These are phyloP conservation scores for Posidonia australis DNA, from an alignment of 106 monocot genomes.

Conservation along the genomic window DNA sequence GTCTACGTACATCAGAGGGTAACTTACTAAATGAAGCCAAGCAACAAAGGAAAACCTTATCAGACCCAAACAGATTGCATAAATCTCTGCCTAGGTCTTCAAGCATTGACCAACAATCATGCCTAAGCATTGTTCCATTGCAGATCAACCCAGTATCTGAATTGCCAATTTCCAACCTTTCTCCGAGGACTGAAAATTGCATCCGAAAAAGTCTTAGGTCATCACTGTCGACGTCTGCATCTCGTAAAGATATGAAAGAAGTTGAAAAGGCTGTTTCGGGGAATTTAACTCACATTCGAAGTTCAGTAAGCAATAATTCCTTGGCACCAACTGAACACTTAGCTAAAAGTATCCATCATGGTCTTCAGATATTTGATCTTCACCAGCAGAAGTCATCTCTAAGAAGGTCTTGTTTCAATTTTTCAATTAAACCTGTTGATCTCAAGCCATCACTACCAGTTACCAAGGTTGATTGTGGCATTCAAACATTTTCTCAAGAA, in stretches of 20 bases:
- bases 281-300: slow-evolving; percentile 13
- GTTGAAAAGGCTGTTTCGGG: slow-evolving; percentile 12
- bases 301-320: slow-evolving; percentile 19
- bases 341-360: slow-evolving; percentile 62
- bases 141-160: slow-evolving; percentile 14
- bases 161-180: slow-evolving; percentile 26
- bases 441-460: slow-evolving; percentile 26
- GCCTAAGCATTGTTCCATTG: slow-evolving; percentile 38
- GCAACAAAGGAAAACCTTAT: neutral
- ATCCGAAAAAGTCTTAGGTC: slow-evolving; percentile 48
- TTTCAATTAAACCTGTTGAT: slow-evolving; percentile 41
- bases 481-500: slow-evolving; percentile 48
- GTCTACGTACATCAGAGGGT: neutral
- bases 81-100: slow-evolving; percentile 7
- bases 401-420: slow-evolving; percentile 50
- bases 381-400: slow-evolving; percentile 30
- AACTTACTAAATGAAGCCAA: neutral
- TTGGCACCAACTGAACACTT: slow-evolving; percentile 43
- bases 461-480: slow-evolving; percentile 44
- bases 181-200: slow-evolving; percentile 29
- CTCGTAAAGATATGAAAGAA: slow-evolving; percentile 25
- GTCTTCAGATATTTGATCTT: slow-evolving; percentile 62
- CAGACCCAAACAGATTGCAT: neutral
- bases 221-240: slow-evolving; percentile 39
- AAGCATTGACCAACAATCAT: neutral